These are phyloP conservation scores for Curvularia eragrostidis DNA, from an alignment of 2,329 filamentous ascomycete species.

Conservation along the genomic window DNA sequence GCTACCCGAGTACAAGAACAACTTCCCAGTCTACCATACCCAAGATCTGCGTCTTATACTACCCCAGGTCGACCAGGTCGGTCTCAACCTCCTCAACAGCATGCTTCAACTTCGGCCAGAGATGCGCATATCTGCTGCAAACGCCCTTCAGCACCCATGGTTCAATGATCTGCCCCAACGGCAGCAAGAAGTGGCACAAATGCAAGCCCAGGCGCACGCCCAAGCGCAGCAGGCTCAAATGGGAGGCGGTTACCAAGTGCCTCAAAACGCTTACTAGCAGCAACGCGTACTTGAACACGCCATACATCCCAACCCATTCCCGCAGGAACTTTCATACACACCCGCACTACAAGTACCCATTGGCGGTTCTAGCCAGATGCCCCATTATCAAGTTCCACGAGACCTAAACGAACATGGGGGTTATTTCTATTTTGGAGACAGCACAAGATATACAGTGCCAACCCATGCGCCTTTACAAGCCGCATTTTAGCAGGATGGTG, in stretches of 20 bases:
- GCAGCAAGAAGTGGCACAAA: constrained; percentile 47
- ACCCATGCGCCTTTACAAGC: background rate
- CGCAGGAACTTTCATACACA: background rate
- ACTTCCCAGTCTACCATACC: constrained; percentile 91
- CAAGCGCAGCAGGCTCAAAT: constrained; percentile 49
- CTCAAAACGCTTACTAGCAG: constrained; percentile 49
- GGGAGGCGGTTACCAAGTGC: constrained; percentile 48
- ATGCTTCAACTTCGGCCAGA: constrained; percentile 96
- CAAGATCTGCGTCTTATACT: constrained; percentile 87
- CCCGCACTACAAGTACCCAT: background rate
- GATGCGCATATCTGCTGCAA: constrained; percentile 84
- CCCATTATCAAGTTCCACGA: background rate
- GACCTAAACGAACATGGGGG: background rate
- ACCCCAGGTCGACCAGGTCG: constrained; percentile 85
- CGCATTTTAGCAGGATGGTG: background rate
- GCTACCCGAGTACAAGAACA: constrained; percentile 97
- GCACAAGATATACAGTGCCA: background rate
- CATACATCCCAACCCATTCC: background rate
- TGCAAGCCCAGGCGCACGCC: constrained; percentile 43
- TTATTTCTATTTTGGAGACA: background rate
- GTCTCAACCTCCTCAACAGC: constrained; percentile 83
- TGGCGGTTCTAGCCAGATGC: background rate
- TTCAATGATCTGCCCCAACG: constrained; percentile 75
- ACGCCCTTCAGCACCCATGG: constrained; percentile 90
- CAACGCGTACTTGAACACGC: background rate